Evolutionary conservation across 1,284 basidiomycete genomes (phyloP).

Genomic region (Malassezia psittaci): DNA sequence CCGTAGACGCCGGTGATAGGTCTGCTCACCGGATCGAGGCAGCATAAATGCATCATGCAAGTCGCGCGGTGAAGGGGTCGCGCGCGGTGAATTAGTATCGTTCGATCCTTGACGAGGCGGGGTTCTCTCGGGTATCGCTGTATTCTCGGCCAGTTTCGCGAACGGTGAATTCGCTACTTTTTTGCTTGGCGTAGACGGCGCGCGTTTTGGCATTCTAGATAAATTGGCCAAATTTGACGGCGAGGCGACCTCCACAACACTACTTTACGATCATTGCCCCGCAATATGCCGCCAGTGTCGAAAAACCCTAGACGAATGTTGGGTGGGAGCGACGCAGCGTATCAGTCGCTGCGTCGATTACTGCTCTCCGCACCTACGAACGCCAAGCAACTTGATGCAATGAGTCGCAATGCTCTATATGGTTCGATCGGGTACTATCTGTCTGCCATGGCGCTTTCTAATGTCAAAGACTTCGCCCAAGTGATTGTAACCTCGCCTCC

Average conservation of each 20-base stretch:
- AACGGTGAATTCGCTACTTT: slow-evolving; percentile 19
- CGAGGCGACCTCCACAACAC: background rate
- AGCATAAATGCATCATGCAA: slow-evolving; percentile 18
- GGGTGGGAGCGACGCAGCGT: slow-evolving; percentile 25
- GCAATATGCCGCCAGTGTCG: background rate
- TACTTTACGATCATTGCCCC: background rate
- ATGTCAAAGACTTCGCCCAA: slow-evolving; percentile 28
- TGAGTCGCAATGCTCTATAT: slow-evolving; percentile 30
- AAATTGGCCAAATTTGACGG: background rate
- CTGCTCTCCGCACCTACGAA: slow-evolving; percentile 31
- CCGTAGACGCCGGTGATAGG: slow-evolving; percentile 31
- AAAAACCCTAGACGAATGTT: background rate
- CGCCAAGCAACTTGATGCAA: slow-evolving; percentile 30
- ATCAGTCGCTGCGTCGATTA: slow-evolving; percentile 33
- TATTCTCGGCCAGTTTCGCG: slow-evolving; percentile 19
- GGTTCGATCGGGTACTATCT: slow-evolving; percentile 40
- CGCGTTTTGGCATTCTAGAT: slow-evolving; percentile 4
- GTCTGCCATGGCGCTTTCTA: slow-evolving; percentile 27
- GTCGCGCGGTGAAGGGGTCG: slow-evolving; percentile 2
- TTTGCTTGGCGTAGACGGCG: slow-evolving; percentile 6
- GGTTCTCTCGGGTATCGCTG: background rate
- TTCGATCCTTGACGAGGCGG: background rate
- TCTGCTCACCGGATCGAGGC: slow-evolving; percentile 29
- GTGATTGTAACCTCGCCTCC: slow-evolving; percentile 27
- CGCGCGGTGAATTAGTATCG: background rate